Evolutionary conservation across 305 asterid species (phyloP).

Genomic region (Fraxinus sp.): DNA sequence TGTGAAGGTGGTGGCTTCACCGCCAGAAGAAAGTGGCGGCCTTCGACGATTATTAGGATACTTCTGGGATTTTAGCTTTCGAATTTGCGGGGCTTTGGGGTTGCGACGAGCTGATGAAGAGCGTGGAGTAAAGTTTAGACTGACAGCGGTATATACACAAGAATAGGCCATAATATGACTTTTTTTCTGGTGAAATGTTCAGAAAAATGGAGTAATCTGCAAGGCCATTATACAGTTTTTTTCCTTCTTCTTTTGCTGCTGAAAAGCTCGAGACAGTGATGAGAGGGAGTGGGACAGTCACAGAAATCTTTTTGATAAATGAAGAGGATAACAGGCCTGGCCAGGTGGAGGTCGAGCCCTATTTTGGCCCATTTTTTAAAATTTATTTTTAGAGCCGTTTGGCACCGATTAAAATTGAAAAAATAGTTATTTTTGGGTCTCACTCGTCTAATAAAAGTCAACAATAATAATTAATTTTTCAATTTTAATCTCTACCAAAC

Average conservation of each 20-base stretch:
- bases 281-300: not conserved
- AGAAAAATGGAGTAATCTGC: not conserved
- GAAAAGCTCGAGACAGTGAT: conserved; percentile 17
- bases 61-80: conserved; percentile 47
- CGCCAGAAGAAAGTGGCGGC: conserved; percentile 50
- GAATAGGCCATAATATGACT: conserved; percentile 38
- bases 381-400: no score
- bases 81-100: conserved; percentile 32
- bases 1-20: conserved; percentile 78
- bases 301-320: conserved; percentile 15
- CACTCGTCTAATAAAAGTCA: no score
- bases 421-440: no score
- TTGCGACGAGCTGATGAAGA: conserved; percentile 42
- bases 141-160: conserved; percentile 27
- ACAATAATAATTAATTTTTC: no score
- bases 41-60: conserved; percentile 20
- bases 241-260: conserved; percentile 8
- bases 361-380: not conserved
- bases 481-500: no score
- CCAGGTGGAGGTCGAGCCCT: not conserved
- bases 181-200: not conserved
- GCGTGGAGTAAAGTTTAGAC: conserved; percentile 36
- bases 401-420: no score
- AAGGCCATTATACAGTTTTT: not conserved
- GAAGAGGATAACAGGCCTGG: conserved; percentile 20